A percentile compares a stretch with the other conserved stretches of the same genome.
Conservation (phyloP, 75 land plant species). For the Sequoia sempervirens region DNA sequence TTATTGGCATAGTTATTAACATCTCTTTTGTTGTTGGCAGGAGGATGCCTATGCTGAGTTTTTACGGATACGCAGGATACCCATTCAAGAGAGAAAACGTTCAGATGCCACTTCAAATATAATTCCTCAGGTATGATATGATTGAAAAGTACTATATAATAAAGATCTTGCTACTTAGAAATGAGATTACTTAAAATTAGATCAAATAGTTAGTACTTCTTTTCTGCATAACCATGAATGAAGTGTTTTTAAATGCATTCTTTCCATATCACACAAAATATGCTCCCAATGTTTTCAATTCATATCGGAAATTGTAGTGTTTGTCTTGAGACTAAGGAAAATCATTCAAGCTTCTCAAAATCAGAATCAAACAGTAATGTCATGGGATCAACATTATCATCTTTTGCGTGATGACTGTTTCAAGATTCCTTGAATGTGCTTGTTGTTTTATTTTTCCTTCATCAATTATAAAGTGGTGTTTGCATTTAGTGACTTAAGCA, state of each 20-base stretch:
- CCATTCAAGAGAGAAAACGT: constrained; percentile 63
- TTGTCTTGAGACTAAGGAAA: background rate
- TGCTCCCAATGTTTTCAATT: background rate
- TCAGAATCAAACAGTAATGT: background rate
- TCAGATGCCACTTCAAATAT: constrained; percentile 45
- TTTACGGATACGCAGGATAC: constrained; percentile 70
- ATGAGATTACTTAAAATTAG: background rate
- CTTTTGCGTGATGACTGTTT: background rate
- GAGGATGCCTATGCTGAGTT: constrained; percentile 97
- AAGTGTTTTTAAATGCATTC: background rate
- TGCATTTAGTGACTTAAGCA: background rate
- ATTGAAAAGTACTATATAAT: background rate
- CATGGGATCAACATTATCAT: background rate
- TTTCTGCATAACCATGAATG: background rate
- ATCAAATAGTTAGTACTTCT: background rate
- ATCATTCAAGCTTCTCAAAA: background rate
- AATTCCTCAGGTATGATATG: constrained; percentile 53
- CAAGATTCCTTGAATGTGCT: background rate
- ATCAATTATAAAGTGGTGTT: background rate
- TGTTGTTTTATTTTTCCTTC: background rate
- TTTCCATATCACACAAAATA: background rate
- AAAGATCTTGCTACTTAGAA: background rate
- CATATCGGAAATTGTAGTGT: background rate
- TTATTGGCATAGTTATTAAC: background rate
- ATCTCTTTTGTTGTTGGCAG: constrained; percentile 26